Evolutionary conservation across 768 basidiomycete species (phyloP).

Genomic region (Terana coerulea): DNA sequence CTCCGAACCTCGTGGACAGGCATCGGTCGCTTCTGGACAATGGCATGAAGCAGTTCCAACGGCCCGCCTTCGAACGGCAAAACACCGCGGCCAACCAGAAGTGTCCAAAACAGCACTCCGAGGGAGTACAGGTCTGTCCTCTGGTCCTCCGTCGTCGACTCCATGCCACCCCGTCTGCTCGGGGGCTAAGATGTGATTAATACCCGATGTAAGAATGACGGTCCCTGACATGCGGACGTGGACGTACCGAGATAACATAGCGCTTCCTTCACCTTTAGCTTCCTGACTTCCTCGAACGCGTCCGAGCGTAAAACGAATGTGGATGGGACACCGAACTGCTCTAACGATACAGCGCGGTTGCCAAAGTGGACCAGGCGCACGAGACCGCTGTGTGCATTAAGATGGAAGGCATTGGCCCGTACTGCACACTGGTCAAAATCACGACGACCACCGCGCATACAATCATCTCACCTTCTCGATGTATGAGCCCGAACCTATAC

Average conservation of each 20-base stretch:
- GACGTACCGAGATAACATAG: constrained; percentile 52
- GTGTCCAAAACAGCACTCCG: constrained; percentile 71
- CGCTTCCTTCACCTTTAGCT: constrained; percentile 70
- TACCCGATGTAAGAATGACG: not conserved
- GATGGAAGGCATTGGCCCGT: constrained; percentile 72
- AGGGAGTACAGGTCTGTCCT: constrained; percentile 72
- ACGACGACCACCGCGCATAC: not conserved
- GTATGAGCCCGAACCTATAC: constrained; percentile 52
- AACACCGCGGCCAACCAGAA: constrained; percentile 60
- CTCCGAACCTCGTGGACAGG: constrained; percentile 71
- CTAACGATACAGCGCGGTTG: constrained; percentile 68
- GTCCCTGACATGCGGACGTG: not conserved
- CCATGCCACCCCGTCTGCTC: constrained; percentile 75
- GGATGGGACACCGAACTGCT: constrained; percentile 69
- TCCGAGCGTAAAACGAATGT: constrained; percentile 55
- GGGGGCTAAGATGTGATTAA: constrained; percentile 38
- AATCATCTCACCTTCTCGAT: constrained; percentile 55
- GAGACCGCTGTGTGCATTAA: constrained; percentile 64
- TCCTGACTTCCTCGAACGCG: constrained; percentile 54
- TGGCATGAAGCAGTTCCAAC: constrained; percentile 63
- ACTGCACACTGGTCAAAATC: constrained; percentile 35
- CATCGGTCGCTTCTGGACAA: constrained; percentile 71
- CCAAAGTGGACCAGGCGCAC: constrained; percentile 74
- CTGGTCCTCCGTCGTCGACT: constrained; percentile 69
- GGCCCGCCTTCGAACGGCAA: constrained; percentile 37